Conservation (phyloP, 257 asterid genomes). For the Fraxinus pennsylvanica region DNA sequence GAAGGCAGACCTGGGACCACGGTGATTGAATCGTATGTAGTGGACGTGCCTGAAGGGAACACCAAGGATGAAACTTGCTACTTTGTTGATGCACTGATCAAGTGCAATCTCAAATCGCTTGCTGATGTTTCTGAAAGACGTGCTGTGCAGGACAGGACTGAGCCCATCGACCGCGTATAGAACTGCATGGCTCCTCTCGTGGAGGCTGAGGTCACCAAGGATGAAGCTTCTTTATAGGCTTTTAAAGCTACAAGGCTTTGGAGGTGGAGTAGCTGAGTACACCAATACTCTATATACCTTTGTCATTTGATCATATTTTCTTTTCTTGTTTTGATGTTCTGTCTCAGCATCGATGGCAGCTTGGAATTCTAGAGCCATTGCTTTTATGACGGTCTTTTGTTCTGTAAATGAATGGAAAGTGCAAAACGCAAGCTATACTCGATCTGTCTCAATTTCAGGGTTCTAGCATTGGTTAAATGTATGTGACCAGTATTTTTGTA, state of each 20-base stretch:
- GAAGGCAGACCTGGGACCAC: slow-evolving; percentile 56
- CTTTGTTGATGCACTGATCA: slow-evolving; percentile 56
- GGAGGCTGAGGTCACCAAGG: slow-evolving; percentile 44
- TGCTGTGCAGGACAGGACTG: slow-evolving; percentile 53
- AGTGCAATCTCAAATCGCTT: slow-evolving; percentile 58
- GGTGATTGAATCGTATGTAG: slow-evolving; percentile 60
- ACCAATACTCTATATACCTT: slow-evolving; percentile 12
- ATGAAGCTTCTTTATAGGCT: slow-evolving; percentile 48
- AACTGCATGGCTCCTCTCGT: not conserved
- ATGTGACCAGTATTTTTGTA: not conserved
- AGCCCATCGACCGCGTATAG: slow-evolving; percentile 39
- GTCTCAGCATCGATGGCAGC: not conserved
- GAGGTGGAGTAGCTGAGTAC: slow-evolving; percentile 35
- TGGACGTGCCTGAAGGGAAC: slow-evolving; percentile 65
- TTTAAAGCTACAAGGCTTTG: slow-evolving; percentile 32
- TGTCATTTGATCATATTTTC: not conserved
- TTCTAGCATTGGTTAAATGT: not conserved
- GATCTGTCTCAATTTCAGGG: not conserved
- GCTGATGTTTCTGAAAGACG: slow-evolving; percentile 61
- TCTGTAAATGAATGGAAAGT: slow-evolving; percentile 12
- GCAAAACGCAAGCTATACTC: not conserved
- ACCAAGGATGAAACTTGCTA: slow-evolving; percentile 61
- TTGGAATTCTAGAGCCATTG: slow-evolving; percentile 22
- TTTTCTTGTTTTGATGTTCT: slow-evolving; percentile 24
- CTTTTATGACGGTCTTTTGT: slow-evolving; percentile 2